Conservation (phyloP, 148 eudicot genomes). For the Amaranthus hypochondriacus region DNA sequence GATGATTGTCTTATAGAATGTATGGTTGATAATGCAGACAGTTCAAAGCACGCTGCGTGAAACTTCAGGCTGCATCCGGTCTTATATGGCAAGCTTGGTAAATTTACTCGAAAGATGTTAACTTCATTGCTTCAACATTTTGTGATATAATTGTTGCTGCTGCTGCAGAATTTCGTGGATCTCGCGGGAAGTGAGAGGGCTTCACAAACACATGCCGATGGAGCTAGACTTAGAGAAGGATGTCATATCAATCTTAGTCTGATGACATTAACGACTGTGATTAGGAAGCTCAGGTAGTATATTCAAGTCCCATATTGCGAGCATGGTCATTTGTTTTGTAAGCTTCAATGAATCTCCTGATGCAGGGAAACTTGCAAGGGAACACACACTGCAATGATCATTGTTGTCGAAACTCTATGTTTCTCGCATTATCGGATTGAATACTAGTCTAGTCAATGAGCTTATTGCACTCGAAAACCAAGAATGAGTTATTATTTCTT, state of each 20-base stretch:
- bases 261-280: constrained; percentile 95
- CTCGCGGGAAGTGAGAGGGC: constrained; percentile 98
- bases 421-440: no score
- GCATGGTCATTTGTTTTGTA: no score
- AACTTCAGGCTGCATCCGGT: constrained; percentile 68
- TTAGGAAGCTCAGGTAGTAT: constrained; percentile 82
- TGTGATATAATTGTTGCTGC: neutral
- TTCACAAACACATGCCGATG: constrained; percentile 88
- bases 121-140: neutral
- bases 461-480: no score
- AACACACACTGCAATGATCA: no score
- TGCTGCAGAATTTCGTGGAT: constrained; percentile 83
- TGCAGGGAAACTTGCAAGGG: no score
- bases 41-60: constrained; percentile 91
- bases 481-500: no score
- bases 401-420: no score
- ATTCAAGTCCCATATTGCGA: no score
- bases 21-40: constrained; percentile 49
- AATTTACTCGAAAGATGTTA: neutral
- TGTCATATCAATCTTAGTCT: constrained; percentile 93
- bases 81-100: constrained; percentile 94
- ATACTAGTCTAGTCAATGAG: no score
- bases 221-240: constrained; percentile 93
- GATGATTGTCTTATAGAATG: constrained; percentile 5
- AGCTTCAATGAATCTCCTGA: no score